A percentile compares a stretch with the other conserved stretches of the same genome.
phyloP scores from a whole-genome alignment of 768 basidiomycete genomes.

The Collybia mongolica region DNA sequence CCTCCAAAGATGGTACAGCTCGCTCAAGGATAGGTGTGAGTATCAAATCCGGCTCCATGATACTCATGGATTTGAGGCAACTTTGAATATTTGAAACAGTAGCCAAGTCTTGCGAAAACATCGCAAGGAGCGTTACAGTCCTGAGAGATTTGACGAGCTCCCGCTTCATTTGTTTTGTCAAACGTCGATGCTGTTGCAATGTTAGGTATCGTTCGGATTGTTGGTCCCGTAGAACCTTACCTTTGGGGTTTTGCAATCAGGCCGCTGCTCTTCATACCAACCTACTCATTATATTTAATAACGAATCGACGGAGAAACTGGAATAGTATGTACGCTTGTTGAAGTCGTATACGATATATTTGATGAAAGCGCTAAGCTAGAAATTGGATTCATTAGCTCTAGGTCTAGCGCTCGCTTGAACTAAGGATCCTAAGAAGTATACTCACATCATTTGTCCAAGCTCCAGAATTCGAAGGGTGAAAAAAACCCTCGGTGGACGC shows the following conservation, averaged over 20 bases:
- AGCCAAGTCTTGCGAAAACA: slow-evolving; percentile 82
- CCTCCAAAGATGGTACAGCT: slow-evolving; percentile 84
- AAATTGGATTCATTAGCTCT: slow-evolving; percentile 3
- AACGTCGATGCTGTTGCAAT: slow-evolving; percentile 56
- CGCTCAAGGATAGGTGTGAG: slow-evolving; percentile 80
- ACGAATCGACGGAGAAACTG: slow-evolving; percentile 1
- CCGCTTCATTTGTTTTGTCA: slow-evolving; percentile 76
- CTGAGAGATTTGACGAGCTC: slow-evolving; percentile 82
- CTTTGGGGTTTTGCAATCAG: slow-evolving; percentile 78
- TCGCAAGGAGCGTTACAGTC: slow-evolving; percentile 82
- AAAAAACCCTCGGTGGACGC: slow-evolving; percentile 90
- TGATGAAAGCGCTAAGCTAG: slow-evolving; percentile 82
- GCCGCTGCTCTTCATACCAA: slow-evolving; percentile 75
- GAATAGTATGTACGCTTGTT: slow-evolving; percentile 57
- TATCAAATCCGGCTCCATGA: slow-evolving; percentile 86
- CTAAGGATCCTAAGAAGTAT: too few relatives aligned
- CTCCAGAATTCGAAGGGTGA: slow-evolving; percentile 85
- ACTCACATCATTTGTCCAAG: slow-evolving; percentile 75
- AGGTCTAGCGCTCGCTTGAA: not conserved
- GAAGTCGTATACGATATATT: slow-evolving; percentile 81
- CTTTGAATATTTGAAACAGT: slow-evolving; percentile 77
- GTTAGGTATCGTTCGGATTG: not conserved
- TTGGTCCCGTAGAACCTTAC: slow-evolving; percentile 27
- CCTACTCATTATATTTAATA: slow-evolving; percentile 33
- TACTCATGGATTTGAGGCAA: slow-evolving; percentile 77